A percentile compares a stretch with the other conserved stretches of the same genome.
Conservation (phyloP, 2,329 filamentous ascomycete species). For the Rhynchosporium agropyri region DNA sequence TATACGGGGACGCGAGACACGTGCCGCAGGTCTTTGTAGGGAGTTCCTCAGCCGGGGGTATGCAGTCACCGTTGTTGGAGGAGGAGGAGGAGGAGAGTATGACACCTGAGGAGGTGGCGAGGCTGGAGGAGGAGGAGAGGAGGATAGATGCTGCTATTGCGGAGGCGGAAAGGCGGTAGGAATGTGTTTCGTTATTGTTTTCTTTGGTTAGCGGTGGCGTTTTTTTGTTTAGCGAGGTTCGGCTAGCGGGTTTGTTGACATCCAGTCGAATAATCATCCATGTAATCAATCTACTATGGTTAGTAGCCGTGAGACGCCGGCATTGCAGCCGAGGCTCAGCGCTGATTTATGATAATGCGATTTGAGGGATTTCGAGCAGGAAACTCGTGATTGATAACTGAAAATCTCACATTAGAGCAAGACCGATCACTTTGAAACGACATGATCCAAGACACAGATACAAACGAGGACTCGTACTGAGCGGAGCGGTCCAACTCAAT, state of each 20-base stretch:
- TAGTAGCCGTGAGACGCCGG: neutral
- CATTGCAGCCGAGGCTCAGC: neutral
- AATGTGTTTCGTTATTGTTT: neutral
- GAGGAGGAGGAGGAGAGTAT: conserved; percentile 32
- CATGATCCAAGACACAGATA: too few relatives aligned
- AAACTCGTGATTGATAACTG: neutral
- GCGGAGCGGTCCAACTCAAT: too few relatives aligned
- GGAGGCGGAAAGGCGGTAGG: conserved; percentile 31
- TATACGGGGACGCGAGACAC: conserved; percentile 29
- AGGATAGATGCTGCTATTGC: conserved; percentile 40
- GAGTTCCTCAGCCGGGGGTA: conserved; percentile 8
- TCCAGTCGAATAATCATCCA: neutral
- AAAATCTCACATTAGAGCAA: neutral
- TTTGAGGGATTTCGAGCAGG: neutral
- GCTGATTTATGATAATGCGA: conserved; percentile 22
- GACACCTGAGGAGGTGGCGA: conserved; percentile 36
- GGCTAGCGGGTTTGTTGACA: neutral
- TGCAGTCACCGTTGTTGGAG: conserved; percentile 27
- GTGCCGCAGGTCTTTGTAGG: conserved; percentile 27
- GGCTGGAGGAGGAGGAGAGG: conserved; percentile 40
- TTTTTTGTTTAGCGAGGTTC: conserved; percentile 22
- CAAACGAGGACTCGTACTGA: too few relatives aligned
- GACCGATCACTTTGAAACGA: neutral
- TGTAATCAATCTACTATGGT: neutral
- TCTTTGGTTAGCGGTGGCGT: neutral